Evolutionary conservation across 73 alveolate species (phyloP), one percentile per base, ranked within the genome.

Genomic region (Paramecium pentaurelia): DNA sequence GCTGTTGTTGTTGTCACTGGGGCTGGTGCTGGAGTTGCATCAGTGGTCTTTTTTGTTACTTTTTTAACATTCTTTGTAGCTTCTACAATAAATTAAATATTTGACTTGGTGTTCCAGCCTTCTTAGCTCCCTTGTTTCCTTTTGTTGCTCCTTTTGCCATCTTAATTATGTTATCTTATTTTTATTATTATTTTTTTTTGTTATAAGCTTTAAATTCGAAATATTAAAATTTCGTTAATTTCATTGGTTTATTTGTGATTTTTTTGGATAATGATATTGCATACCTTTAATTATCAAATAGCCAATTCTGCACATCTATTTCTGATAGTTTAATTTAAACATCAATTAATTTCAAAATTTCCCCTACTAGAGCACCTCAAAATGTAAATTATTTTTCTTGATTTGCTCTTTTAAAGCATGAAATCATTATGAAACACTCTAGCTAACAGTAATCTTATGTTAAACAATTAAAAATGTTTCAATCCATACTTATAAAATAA

Each of bases 31-130:
- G 84, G 84, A 54, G 70, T 54, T 64, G 84, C 84, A 64, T 64
- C 84, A 64, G 47, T 34, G 22, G 47, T 14, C 84, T 64, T 64
- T 64, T 64, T 64, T 9, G 49, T 28, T 6, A 34, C 47, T 64
- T 64, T 64, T 51, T 64, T 64, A 34, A 64, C 84, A 14, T 64
- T 64, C 84, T 64, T 64, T 64, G 84, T 64, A 64, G 84, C 84
- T 64, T 64, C 84, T 64, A 64, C 45, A 64, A 64, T 64, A 64
- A 64, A 34, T 64, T 64, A 34, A 12, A 28, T 28, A 64, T 8
- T 12, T 64, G 51, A 64, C 84, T 64, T 64, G 84, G 47, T 64
- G 77, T 28, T 60, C 51, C 84, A 3, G 84, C 84, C 16, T 64
- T 64, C 84, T 64, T 64, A 5, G 36, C 84, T 64, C 49, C 49